Evolutionary conservation across 257 asterid species (phyloP).

Genomic region (Thymus quinquecostatus): DNA sequence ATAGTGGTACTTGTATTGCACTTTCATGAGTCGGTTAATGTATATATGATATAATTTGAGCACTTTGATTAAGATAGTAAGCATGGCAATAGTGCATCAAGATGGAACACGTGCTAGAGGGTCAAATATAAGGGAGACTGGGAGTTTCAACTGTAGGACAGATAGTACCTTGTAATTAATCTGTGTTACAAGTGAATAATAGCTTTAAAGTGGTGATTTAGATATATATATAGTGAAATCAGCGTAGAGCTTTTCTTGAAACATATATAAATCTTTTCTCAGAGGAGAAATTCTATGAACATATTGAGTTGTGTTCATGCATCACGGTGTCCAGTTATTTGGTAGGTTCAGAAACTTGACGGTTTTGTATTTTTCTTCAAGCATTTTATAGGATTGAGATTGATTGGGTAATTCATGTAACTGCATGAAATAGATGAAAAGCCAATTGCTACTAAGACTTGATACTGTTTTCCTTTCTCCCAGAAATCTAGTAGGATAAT

Average conservation of each 20-base stretch:
- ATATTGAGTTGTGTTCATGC: not conserved
- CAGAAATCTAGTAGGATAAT: not conserved
- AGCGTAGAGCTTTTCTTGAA: too few relatives aligned
- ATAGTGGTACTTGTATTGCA: not conserved
- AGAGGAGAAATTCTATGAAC: not conserved
- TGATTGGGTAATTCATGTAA: not conserved
- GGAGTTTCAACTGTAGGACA: not conserved
- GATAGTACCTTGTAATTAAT: not conserved
- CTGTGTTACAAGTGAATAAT: not conserved
- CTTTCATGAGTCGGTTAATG: slow-evolving; percentile 4
- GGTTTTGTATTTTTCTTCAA: not conserved
- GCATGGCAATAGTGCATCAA: slow-evolving; percentile 3
- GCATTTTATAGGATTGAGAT: not conserved
- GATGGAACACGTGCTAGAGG: not conserved
- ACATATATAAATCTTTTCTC: too few relatives aligned
- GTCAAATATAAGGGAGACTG: not conserved
- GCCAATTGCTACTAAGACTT: not conserved
- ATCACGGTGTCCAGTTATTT: not conserved
- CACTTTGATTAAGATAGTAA: slow-evolving; percentile 14
- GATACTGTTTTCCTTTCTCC: slow-evolving; percentile 4
- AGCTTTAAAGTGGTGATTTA: not conserved
- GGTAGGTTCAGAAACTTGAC: not conserved
- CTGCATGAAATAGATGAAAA: slow-evolving; percentile 1
- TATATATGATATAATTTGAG: not conserved
- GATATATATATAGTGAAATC: too few relatives aligned